Conservation (phyloP, 2,329 filamentous ascomycete species). For the Alternaria sp. region DNA sequence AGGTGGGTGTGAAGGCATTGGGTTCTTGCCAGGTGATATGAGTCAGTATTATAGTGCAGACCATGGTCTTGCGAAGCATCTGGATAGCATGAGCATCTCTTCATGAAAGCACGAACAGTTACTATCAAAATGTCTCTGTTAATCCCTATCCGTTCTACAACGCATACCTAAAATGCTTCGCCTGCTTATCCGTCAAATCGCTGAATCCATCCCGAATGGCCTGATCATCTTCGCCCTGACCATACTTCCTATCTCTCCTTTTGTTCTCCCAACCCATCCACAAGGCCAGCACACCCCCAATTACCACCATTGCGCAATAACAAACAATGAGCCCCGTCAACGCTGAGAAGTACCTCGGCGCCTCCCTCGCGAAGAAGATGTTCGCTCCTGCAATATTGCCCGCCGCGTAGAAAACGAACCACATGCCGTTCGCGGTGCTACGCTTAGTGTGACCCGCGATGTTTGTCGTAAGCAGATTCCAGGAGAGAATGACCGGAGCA, state of each 20-base stretch:
- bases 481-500: constrained; percentile 59
- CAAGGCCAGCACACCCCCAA: constrained; percentile 33
- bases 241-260: constrained; percentile 36
- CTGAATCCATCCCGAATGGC: constrained; percentile 45
- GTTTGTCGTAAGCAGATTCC: constrained; percentile 56
- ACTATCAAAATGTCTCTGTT: too few relatives aligned
- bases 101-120: neutral
- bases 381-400: constrained; percentile 59
- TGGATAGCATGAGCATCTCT: neutral
- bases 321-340: constrained; percentile 53
- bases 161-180: constrained; percentile 45
- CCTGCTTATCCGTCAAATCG: constrained; percentile 44
- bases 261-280: constrained; percentile 46
- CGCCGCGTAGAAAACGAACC: constrained; percentile 58
- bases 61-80: too few relatives aligned
- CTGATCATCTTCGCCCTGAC: constrained; percentile 36
- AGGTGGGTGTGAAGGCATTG: constrained; percentile 48
- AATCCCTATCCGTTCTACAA: constrained; percentile 20
- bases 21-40: constrained; percentile 19
- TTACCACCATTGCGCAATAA: constrained; percentile 52
- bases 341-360: constrained; percentile 54
- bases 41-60: too few relatives aligned
- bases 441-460: constrained; percentile 61
- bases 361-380: constrained; percentile 54
- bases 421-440: constrained; percentile 56